These are phyloP conservation scores for Brettanomyces anomalus DNA, from an alignment of 805 yeast genomes.

Conservation along the genomic window DNA sequence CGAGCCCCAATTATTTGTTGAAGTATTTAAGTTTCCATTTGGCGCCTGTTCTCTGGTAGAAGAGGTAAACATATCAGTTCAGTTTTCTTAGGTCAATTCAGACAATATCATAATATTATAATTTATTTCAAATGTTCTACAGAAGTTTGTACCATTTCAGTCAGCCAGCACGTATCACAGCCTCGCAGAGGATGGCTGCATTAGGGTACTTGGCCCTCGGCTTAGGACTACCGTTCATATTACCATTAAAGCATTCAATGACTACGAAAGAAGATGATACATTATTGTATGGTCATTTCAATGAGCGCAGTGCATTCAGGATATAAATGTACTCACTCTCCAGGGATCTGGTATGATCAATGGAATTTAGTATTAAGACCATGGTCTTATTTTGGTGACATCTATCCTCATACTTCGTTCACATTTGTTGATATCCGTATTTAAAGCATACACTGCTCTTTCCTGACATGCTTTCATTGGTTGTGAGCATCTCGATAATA, in stretches of 20 bases:
- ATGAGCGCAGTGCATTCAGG: constrained; percentile 24
- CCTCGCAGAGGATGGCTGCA: constrained; percentile 16
- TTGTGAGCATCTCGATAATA: no score
- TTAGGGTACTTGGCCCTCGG: constrained; percentile 26
- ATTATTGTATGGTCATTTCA: constrained; percentile 19
- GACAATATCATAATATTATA: not conserved
- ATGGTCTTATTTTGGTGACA: no score
- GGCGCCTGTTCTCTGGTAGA: no score
- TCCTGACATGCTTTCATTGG: no score
- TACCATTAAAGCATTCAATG: constrained; percentile 24
- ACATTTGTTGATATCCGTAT: no score
- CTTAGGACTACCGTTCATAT: constrained; percentile 25
- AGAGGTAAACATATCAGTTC: no score
- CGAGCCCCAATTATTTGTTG: no score
- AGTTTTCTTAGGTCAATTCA: not conserved
- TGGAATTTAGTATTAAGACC: no score
- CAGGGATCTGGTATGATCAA: no score
- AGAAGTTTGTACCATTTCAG: not conserved
- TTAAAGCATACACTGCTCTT: no score
- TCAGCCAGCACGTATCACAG: not conserved
- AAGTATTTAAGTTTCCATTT: no score
- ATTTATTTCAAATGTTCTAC: not conserved
- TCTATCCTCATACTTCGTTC: no score
- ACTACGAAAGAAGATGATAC: constrained; percentile 8
- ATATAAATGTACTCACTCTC: constrained; percentile 7